phyloP scores from a whole-genome alignment of 2,329 filamentous ascomycete genomes.

The Phaeosphaeriaceae sp. region DNA sequence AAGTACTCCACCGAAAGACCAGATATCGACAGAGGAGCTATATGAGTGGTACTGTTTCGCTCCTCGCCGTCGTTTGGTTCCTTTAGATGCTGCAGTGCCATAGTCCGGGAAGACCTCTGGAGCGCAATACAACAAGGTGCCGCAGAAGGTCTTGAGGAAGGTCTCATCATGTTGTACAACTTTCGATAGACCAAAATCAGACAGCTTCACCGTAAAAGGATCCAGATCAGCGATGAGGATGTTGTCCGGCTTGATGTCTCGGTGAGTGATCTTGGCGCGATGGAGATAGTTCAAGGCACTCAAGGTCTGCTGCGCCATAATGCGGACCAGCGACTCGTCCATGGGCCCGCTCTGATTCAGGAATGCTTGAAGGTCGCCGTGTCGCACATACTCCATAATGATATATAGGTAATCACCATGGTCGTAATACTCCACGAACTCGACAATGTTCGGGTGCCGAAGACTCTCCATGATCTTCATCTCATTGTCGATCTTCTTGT shows the following conservation, averaged over 20 bases:
- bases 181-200: slow-evolving; percentile 96
- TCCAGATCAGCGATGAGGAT: slow-evolving; percentile 79
- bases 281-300: slow-evolving; percentile 88
- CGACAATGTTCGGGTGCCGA: slow-evolving; percentile 86
- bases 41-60: slow-evolving; percentile 68
- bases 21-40: slow-evolving; percentile 91
- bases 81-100: slow-evolving; percentile 66
- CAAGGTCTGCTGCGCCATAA: slow-evolving; percentile 77
- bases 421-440: slow-evolving; percentile 88
- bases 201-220: slow-evolving; percentile 86
- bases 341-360: slow-evolving; percentile 69
- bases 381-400: slow-evolving; percentile 91
- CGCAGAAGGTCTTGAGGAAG: slow-evolving; percentile 94
- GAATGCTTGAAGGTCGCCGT: slow-evolving; percentile 81
- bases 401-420: slow-evolving; percentile 85
- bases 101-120: slow-evolving; percentile 94
- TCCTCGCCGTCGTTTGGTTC: slow-evolving; percentile 68
- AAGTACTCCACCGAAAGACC: slow-evolving; percentile 92
- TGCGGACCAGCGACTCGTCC: slow-evolving; percentile 71
- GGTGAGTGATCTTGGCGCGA: slow-evolving; percentile 86
- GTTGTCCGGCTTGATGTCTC: slow-evolving; percentile 99
- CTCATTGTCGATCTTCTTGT: slow-evolving; percentile 94
- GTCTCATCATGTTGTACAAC: slow-evolving; percentile 90
- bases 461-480: slow-evolving; percentile 93
- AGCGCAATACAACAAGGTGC: slow-evolving; percentile 93